Conservation (phyloP, 2,329 filamentous ascomycete genomes). For the Annulohypoxylon truncatum region DNA sequence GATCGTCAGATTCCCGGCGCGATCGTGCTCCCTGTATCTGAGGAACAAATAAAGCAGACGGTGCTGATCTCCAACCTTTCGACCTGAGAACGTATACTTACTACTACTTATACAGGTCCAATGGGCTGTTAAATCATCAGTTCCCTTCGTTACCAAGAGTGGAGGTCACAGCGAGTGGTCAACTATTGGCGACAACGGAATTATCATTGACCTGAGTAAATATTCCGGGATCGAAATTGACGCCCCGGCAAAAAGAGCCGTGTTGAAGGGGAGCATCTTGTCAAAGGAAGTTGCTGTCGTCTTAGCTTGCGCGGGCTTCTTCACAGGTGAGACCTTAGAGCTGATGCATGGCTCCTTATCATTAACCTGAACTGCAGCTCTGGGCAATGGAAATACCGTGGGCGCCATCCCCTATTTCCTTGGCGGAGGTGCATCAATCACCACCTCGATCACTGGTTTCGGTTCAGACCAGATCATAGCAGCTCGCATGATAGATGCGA, state of each 20-base stretch:
- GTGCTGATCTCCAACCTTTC: not conserved
- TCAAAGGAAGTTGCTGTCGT: constrained; percentile 24
- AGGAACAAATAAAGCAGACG: constrained; percentile 16
- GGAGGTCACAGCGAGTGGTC: constrained; percentile 38
- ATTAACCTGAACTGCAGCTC: constrained; percentile 16
- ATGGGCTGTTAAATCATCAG: not conserved
- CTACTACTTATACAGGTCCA: not conserved
- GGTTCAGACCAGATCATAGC: constrained; percentile 43
- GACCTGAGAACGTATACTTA: too few species aligned
- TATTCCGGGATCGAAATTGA: not conserved
- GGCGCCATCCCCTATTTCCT: constrained; percentile 45
- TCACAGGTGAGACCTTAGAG: constrained; percentile 28
- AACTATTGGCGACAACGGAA: constrained; percentile 26
- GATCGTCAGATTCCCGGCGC: constrained; percentile 17
- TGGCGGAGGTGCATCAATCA: constrained; percentile 30
- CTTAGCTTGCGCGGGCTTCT: constrained; percentile 17
- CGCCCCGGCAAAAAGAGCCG: not conserved
- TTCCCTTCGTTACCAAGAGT: constrained; percentile 28
- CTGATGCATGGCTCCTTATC: not conserved
- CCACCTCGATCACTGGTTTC: constrained; percentile 38
- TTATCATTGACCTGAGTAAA: constrained; percentile 34
- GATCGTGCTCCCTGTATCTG: constrained; percentile 18
- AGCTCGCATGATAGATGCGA: constrained; percentile 19
- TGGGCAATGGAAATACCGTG: constrained; percentile 50
- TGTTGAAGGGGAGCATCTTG: constrained; percentile 2